phyloP scores from a whole-genome alignment of 257 asterid species.

The Nyctanthes arbortristis region DNA sequence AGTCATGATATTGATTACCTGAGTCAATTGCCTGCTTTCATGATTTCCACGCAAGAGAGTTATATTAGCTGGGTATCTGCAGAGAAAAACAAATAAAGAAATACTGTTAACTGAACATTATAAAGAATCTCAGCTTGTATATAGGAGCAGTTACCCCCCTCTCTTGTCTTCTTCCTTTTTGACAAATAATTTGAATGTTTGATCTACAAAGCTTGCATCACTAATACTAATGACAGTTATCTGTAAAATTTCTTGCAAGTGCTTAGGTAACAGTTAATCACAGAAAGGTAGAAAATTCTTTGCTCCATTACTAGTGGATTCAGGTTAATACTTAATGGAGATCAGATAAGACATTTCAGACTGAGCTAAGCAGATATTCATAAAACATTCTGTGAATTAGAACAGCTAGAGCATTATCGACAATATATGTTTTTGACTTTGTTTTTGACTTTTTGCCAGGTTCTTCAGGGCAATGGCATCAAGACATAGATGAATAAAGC shows the following conservation, averaged over 20 bases:
- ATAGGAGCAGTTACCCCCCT: not conserved
- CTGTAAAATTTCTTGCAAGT: not conserved
- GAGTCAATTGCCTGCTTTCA: constrained; percentile 96
- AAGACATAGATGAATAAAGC: constrained; percentile 14
- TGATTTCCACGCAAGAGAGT: constrained; percentile 98
- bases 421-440: constrained; percentile 11
- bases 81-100: constrained; percentile 25
- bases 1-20: constrained; percentile 45
- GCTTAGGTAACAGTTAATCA: not conserved
- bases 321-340: not conserved
- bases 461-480: constrained; percentile 9
- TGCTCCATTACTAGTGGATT: not conserved
- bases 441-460: too few relatives aligned
- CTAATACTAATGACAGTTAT: not conserved
- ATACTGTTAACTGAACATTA: constrained; percentile 17
- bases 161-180: not conserved
- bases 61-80: constrained; percentile 89
- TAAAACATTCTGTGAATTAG: not conserved
- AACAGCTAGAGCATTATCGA: not conserved
- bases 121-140: constrained; percentile 2
- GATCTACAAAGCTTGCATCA: not conserved
- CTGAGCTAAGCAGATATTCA: not conserved
- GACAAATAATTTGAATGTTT: not conserved
- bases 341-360: not conserved
- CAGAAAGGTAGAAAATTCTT: not conserved